Base-by-base conservation (phyloP, 2,329 filamentous ascomycete genomes). In the Cadophora sp. region DNA sequence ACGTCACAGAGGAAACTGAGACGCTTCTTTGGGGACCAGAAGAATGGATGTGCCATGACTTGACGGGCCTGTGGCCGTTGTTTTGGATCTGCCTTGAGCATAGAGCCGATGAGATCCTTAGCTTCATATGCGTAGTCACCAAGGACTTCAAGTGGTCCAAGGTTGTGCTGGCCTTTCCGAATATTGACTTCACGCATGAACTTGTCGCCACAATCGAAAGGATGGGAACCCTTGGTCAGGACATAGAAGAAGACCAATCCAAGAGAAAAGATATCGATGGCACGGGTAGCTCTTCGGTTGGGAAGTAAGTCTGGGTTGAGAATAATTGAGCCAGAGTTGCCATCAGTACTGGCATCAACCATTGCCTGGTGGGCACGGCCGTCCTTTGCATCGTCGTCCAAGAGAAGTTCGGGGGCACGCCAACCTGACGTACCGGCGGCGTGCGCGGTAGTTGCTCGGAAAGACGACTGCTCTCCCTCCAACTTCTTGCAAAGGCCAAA, bases 211-310 rank as follows among this genome's bases (percentile, higher is more conserved):
- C 94, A 94, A 77, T 97, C 95, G 75, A 96, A 99, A 0, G 96
- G 96, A 78, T 99, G 96, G 1, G 86, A 88, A 18, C 96, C 96
- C 69, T 94, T 92, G 1, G 95, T 97, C 67, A 99, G 84, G n/a
- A 98, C 94, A 78, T 97, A 99, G 81, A 94, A 98, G 83, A 97
- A 99, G n/a, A 99, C 94, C 62, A 97, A 91, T 1, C 96, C 96
- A 43, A 99, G 86, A 0, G 94, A 97, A 81, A 99, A 99, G 30
- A 99, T 97, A 77, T 99, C 96, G 68, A 98, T 97, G 9, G 96
- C 93, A 55, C 96, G 91, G 55, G 97, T 99, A 7, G 96, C 95
- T 61, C 96, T 91, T 67, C 94, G 90, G 72, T 88, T 89, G 4
- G 75, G 83, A 80, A 83, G 85, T 78, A 88, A 81, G 20, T 87